Base-by-base conservation (phyloP, 345 rosid species). In the Gossypium anomalum region DNA sequence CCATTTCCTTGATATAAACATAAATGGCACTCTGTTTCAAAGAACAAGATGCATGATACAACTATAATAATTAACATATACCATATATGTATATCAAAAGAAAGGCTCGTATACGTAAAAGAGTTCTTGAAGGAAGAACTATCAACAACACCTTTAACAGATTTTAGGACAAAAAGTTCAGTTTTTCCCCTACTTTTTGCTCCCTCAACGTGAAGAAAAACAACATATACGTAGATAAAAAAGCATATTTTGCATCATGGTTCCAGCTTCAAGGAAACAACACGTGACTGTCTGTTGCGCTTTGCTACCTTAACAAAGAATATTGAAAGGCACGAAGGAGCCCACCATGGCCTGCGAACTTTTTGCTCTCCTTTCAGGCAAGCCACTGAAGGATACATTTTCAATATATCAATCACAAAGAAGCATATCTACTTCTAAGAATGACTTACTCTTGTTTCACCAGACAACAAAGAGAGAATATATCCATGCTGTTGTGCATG, bases 291-390 rank as follows among this genome's bases (percentile, higher is more conserved):
- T 79, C 98, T 86, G 87, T 94, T 94, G 78, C 93, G 97, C 81
- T 87, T 92, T 47, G 94, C 97, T 38, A 82, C 91, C 84, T 92
- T 94, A 65, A 87, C 90, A 80, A 89, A 92, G 72, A 94, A 81
- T 79, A 84, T 83, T 0, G 97, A 89, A 41, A 94, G 88, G 84
- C 97, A 94, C 22, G 98, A 85, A 3, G 98, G 97, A 22, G 97
- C 98, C 98, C 98, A 94, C 98, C 98, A 94, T 70, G 97, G 98
- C 62, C 94, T 83, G 75, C 92, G 88, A 61, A 94, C 94, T 61
- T 89, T 90, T 76, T 94, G 98, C 76, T 94, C 98, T 59, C 98
- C 98, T 85, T 94, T 94, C 81, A 94, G 85, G 82, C 98, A 94
- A 66, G 98, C 97, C 86, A 94, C 98, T 93, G 85, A 10, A 72